These are phyloP conservation scores for Arachis monticola DNA, from an alignment of 331 rosid genomes.

Conservation along the genomic window DNA sequence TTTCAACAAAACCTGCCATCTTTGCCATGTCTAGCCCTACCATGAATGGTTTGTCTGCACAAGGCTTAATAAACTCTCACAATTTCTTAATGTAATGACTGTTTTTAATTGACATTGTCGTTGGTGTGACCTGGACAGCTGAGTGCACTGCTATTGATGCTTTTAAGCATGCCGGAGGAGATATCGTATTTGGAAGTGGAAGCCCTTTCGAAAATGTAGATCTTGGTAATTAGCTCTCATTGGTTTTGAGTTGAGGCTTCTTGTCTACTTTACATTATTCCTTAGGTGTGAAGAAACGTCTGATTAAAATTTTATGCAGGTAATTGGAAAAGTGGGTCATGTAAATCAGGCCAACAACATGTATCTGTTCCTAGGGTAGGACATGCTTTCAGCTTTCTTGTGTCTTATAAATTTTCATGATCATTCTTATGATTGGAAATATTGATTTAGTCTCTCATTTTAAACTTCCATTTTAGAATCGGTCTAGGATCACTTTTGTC, in stretches of 20 bases:
- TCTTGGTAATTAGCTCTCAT: slow-evolving; percentile 64
- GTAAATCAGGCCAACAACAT: slow-evolving; percentile 99
- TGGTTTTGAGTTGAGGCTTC: slow-evolving; percentile 32
- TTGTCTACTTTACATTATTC: slow-evolving; percentile 29
- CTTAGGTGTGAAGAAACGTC: slow-evolving; percentile 21
- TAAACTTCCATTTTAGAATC: slow-evolving; percentile 65
- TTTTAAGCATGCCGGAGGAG: slow-evolving; percentile 86
- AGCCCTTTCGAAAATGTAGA: slow-evolving; percentile 90
- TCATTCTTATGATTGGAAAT: slow-evolving; percentile 11
- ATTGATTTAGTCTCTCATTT: slow-evolving; percentile 24
- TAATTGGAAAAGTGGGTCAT: slow-evolving; percentile 84
- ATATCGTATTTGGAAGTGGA: slow-evolving; percentile 94
- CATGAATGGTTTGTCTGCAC: slow-evolving; percentile 80
- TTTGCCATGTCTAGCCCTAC: slow-evolving; percentile 99
- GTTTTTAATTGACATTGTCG: slow-evolving; percentile 15
- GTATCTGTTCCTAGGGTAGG: slow-evolving; percentile 98
- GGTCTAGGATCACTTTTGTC: slow-evolving; percentile 94
- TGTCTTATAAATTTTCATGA: slow-evolving; percentile 18
- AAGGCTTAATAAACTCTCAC: slow-evolving; percentile 41
- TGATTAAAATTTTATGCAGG: slow-evolving; percentile 54
- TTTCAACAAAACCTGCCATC: slow-evolving; percentile 92
- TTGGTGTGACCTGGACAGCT: slow-evolving; percentile 56
- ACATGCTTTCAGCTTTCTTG: slow-evolving; percentile 40
- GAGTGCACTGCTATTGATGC: slow-evolving; percentile 98
- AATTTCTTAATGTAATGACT: slow-evolving; percentile 39